phyloP scores from a whole-genome alignment of 106 monocot species.

The Narthecium ossifragum region DNA sequence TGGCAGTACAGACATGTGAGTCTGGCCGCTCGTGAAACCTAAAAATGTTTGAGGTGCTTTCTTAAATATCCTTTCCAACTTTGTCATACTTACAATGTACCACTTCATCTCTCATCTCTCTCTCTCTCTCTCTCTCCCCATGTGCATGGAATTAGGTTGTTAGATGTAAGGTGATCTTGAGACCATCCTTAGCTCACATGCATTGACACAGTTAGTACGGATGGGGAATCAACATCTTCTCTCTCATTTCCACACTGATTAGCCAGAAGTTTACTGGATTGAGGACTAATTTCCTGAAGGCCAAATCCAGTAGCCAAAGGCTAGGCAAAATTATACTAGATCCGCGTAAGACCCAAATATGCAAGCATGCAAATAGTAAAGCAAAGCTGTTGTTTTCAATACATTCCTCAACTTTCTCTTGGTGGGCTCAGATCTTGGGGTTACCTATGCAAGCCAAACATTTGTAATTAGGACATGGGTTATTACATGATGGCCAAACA shows the following conservation, averaged over 20 bases:
- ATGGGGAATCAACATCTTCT: not conserved
- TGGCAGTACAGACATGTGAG: slow-evolving; percentile 14
- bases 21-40: slow-evolving; percentile 13
- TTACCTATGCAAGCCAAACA: not conserved
- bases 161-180: not conserved
- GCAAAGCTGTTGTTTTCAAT: no score
- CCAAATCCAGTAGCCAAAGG: no score
- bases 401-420: no score
- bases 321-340: no score
- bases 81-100: not conserved
- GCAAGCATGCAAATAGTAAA: no score
- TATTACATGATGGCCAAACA: no score
- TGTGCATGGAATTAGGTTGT: not conserved
- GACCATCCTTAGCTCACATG: not conserved
- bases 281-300: no score
- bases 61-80: not conserved
- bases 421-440: not conserved
- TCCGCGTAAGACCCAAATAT: no score
- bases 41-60: slow-evolving; percentile 36
- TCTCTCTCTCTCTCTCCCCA: slow-evolving; percentile 8
- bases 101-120: not conserved
- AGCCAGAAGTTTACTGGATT: no score
- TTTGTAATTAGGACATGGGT: not conserved
- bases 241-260: no score
- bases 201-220: not conserved